phyloP scores from a whole-genome alignment of 306 rosid species.

The Clitoria ternatea region DNA sequence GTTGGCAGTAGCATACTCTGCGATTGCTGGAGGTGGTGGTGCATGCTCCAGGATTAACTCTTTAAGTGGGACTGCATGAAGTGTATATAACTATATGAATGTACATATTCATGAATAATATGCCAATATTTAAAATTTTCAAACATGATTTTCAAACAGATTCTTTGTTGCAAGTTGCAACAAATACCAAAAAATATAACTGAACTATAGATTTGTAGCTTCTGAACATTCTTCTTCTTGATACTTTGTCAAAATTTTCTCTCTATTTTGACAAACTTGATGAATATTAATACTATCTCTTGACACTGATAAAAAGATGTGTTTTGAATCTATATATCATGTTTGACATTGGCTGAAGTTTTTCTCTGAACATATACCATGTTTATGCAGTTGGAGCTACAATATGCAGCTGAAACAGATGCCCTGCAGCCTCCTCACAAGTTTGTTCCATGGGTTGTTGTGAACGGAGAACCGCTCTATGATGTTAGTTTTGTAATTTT shows the following conservation, averaged over 20 bases:
- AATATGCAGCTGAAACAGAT: constrained; percentile 65
- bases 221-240: constrained; percentile 4
- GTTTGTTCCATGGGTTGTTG: constrained; percentile 93
- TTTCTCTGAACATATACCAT: constrained; percentile 20
- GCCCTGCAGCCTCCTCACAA: constrained; percentile 76
- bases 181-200: neutral
- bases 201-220: constrained; percentile 12
- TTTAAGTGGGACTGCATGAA: constrained; percentile 64
- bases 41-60: constrained; percentile 92
- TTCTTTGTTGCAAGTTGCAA: neutral
- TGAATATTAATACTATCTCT: constrained; percentile 7
- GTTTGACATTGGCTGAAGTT: neutral
- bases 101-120: neutral
- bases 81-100: constrained; percentile 20
- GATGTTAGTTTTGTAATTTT: constrained; percentile 64
- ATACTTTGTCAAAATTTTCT: neutral
- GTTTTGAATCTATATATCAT: constrained; percentile 2
- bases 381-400: constrained; percentile 69
- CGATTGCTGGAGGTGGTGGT: constrained; percentile 98
- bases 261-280: neutral
- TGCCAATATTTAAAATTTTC: too few species aligned
- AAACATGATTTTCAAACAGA: neutral
- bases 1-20: constrained; percentile 86
- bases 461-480: constrained; percentile 76
- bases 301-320: neutral